phyloP scores from a whole-genome alignment of 148 eudicot species.

The Persicaria tinctoria region DNA sequence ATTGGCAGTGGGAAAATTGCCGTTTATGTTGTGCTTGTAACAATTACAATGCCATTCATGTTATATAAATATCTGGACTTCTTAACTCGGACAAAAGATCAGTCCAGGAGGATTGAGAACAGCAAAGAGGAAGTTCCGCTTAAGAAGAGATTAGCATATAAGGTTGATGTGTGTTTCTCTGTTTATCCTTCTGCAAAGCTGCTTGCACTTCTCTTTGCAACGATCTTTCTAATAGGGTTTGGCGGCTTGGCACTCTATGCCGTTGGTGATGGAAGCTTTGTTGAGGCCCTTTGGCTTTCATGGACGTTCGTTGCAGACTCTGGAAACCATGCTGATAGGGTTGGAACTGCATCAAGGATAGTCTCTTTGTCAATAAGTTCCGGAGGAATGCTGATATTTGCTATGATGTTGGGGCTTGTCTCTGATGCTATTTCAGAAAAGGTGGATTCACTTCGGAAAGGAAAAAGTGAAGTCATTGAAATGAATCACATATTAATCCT shows the following conservation, averaged over 20 bases:
- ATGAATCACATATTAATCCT: constrained; percentile 78
- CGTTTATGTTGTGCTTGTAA: constrained; percentile 45
- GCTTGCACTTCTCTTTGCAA: constrained; percentile 85
- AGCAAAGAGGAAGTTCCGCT: constrained; percentile 71
- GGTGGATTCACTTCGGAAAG: constrained; percentile 89
- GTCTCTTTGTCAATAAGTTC: constrained; percentile 82
- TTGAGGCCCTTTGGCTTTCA: constrained; percentile 90
- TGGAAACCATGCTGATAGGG: constrained; percentile 89
- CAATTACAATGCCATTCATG: constrained; percentile 58
- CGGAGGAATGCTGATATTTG: constrained; percentile 96
- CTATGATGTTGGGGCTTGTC: constrained; percentile 96
- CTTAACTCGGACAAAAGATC: constrained; percentile 41
- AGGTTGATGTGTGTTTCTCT: constrained; percentile 87
- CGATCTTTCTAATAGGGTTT: constrained; percentile 77
- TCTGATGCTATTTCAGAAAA: constrained; percentile 97
- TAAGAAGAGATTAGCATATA: constrained; percentile 83
- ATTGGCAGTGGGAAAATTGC: constrained; percentile 45
- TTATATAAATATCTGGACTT: constrained; percentile 64
- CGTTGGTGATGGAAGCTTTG: constrained; percentile 62
- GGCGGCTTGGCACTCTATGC: constrained; percentile 89
- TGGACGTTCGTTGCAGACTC: constrained; percentile 97
- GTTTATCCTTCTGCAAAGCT: constrained; percentile 90
- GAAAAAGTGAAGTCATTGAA: constrained; percentile 95
- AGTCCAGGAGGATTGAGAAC: constrained; percentile 34
- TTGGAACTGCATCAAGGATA: constrained; percentile 78